Conservation (phyloP, 2,329 filamentous ascomycete species). For the Penicillium corylophilum region DNA sequence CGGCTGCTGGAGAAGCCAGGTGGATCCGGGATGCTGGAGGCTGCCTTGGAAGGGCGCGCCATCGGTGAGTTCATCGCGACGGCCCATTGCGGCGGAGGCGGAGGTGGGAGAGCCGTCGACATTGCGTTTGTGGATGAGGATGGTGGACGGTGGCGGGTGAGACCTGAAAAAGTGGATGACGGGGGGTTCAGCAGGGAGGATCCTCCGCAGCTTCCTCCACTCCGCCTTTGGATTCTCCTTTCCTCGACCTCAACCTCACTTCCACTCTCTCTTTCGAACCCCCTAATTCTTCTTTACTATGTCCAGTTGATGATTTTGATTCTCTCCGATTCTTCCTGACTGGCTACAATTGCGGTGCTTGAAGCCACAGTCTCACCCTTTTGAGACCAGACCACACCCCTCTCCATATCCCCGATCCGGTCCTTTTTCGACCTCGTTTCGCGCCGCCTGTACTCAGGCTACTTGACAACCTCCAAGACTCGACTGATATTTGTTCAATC, state of each 20-base stretch:
- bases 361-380: conserved; percentile 16
- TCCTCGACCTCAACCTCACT: conserved; percentile 11
- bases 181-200: conserved; percentile 17
- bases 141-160: conserved; percentile 8
- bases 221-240: conserved; percentile 24
- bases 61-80: conserved; percentile 72
- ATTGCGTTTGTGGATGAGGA: conserved; percentile 19
- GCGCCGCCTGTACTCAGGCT: background rate
- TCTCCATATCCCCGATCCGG: conserved; percentile 4
- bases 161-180: conserved; percentile 11
- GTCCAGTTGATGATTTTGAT: conserved; percentile 15
- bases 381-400: conserved; percentile 9
- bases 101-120: conserved; percentile 31
- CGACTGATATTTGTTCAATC: background rate
- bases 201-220: conserved; percentile 28
- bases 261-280: conserved; percentile 15
- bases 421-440: background rate
- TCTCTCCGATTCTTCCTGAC: conserved; percentile 15
- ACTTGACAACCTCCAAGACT: background rate
- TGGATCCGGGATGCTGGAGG: conserved; percentile 71
- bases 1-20: conserved; percentile 70
- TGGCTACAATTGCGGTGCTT: conserved; percentile 11
- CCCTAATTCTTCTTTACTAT: conserved; percentile 7
- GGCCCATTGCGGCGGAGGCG: conserved; percentile 74
- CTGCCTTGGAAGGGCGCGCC: conserved; percentile 61